A percentile compares a stretch with the other conserved stretches of the same genome.
These are phyloP conservation scores for Cercospora janseana DNA, from an alignment of 2,329 filamentous ascomycete species.

Conservation along the genomic window DNA sequence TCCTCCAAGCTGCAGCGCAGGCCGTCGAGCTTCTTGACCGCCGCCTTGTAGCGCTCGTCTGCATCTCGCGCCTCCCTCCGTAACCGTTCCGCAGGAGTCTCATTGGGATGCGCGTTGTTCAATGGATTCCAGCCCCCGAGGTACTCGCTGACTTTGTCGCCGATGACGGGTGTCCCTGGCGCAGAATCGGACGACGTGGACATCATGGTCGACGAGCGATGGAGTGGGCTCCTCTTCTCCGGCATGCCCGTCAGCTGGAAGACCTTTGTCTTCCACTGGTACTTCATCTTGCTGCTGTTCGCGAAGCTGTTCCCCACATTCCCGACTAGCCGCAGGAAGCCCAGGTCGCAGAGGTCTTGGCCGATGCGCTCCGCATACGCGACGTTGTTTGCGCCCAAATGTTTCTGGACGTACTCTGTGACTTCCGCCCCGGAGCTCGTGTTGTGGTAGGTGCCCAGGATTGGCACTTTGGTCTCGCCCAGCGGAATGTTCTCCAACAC, in stretches of 20 bases:
- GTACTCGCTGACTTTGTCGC: slow-evolving; percentile 73
- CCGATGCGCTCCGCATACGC: slow-evolving; percentile 92
- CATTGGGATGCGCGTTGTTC: slow-evolving; percentile 86
- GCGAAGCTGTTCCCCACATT: slow-evolving; percentile 95
- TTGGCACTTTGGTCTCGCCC: slow-evolving; percentile 90
- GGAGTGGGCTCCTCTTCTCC: slow-evolving; percentile 72
- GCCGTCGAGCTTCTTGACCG: slow-evolving; percentile 81
- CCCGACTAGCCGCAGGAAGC: slow-evolving; percentile 85
- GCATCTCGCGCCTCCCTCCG: slow-evolving; percentile 85
- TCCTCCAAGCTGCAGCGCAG: slow-evolving; percentile 94
- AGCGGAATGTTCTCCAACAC: slow-evolving; percentile 85
- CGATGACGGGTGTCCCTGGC: slow-evolving; percentile 75
- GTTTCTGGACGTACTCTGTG: slow-evolving; percentile 87
- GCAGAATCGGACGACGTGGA: slow-evolving; percentile 42
- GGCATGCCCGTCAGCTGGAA: slow-evolving; percentile 85
- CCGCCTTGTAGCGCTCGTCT: slow-evolving; percentile 88
- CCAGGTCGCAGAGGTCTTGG: slow-evolving; percentile 82
- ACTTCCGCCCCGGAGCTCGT: slow-evolving; percentile 89
- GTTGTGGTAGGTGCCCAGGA: slow-evolving; percentile 91
- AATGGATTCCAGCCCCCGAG: slow-evolving; percentile 89
- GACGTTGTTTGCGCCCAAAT: slow-evolving; percentile 79
- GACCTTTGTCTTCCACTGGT: slow-evolving; percentile 92
- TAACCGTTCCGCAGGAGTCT: slow-evolving; percentile 82
- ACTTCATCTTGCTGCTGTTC: slow-evolving; percentile 95
- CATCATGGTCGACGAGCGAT: slow-evolving; percentile 70